phyloP scores from a whole-genome alignment of 164 flowering plant species.

The Annona cherimola region DNA sequence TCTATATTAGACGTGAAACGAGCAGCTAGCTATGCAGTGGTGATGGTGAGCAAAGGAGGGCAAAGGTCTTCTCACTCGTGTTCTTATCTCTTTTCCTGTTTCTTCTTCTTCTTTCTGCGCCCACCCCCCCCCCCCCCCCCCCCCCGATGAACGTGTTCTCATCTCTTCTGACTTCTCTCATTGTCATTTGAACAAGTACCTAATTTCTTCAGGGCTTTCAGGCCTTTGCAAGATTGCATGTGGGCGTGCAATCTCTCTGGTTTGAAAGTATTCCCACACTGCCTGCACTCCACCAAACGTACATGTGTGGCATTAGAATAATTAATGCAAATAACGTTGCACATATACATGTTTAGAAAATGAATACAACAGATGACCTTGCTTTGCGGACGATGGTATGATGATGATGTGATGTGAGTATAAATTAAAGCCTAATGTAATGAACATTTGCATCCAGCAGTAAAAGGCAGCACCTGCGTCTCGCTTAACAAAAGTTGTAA shows the following conservation, averaged over 20 bases:
- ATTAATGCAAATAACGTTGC: too few species aligned
- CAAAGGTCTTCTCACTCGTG: background rate
- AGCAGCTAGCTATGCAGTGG: background rate
- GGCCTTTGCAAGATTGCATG: constrained; percentile 71
- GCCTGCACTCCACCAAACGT: constrained; percentile 35
- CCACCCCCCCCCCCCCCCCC: too few species aligned
- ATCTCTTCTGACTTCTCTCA: background rate
- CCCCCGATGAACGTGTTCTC: background rate
- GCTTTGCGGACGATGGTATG: too few species aligned
- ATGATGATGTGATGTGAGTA: too few species aligned
- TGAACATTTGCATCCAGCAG: too few species aligned
- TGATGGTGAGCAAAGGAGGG: background rate
- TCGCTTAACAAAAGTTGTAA: too few species aligned
- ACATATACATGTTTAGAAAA: too few species aligned
- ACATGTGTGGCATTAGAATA: background rate
- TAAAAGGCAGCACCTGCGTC: too few species aligned
- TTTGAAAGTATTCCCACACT: constrained; percentile 68
- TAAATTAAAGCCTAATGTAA: too few species aligned
- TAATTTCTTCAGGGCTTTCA: constrained; percentile 33
- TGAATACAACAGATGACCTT: too few species aligned
- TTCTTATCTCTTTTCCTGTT: background rate
- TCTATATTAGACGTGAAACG: too few species aligned
- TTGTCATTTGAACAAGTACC: background rate
- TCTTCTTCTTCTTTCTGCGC: too few species aligned
- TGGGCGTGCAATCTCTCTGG: constrained; percentile 73